Conservation (phyloP, 352 stramenopile species). For the Pythium apleroticum region DNA sequence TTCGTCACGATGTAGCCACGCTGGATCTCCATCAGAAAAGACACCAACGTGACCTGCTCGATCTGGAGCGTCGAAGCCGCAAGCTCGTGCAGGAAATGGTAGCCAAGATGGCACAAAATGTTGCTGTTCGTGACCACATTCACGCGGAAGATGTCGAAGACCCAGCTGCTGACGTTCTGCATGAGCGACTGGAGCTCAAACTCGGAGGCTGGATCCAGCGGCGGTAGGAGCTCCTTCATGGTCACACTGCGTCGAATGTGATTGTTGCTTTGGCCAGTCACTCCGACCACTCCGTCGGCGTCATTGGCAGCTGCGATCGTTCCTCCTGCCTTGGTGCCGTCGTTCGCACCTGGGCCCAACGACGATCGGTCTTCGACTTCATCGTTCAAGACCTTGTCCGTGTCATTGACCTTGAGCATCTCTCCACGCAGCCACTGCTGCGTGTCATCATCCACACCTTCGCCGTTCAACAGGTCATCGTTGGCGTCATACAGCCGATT, state of each 20-base stretch:
- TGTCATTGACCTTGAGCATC: slow-evolving; percentile 70
- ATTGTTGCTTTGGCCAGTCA: neutral
- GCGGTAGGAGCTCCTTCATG: slow-evolving; percentile 65
- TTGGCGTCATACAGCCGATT: slow-evolving; percentile 84
- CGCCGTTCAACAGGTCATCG: slow-evolving; percentile 57
- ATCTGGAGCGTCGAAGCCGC: slow-evolving; percentile 62
- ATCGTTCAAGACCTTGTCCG: slow-evolving; percentile 51
- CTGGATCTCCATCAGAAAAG: slow-evolving; percentile 84
- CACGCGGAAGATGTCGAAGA: slow-evolving; percentile 81
- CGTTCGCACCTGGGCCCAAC: neutral
- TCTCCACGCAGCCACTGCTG: slow-evolving; percentile 84
- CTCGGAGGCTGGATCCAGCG: slow-evolving; percentile 55
- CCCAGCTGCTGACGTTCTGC: slow-evolving; percentile 50
- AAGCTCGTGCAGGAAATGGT: slow-evolving; percentile 70
- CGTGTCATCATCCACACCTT: slow-evolving; percentile 78
- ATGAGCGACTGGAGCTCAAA: slow-evolving; percentile 75
- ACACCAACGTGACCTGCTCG: slow-evolving; percentile 58
- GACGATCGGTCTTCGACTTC: slow-evolving; percentile 35
- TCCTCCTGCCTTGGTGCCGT: slow-evolving; percentile 11
- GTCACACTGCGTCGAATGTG: slow-evolving; percentile 38
- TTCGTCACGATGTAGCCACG: slow-evolving; percentile 78
- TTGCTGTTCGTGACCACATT: slow-evolving; percentile 69
- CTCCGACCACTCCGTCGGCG: neutral
- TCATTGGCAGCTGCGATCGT: slow-evolving; percentile 14
- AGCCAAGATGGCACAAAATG: slow-evolving; percentile 71